phyloP scores from a whole-genome alignment of 73 alveolate species.

The Paramecium sexaurelia region DNA sequence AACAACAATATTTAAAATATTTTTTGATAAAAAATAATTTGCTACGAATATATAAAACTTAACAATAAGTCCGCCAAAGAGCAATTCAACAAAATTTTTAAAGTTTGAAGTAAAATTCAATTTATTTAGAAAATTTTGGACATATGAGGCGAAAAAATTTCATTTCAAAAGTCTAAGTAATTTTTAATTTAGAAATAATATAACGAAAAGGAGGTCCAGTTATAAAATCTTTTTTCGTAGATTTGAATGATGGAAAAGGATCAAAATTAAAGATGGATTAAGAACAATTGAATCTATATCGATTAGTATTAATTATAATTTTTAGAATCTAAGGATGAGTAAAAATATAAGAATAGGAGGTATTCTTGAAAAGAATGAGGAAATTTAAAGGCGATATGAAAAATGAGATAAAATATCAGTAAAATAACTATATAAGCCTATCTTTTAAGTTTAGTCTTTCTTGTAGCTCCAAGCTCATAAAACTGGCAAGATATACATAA shows the following conservation, averaged over 20 bases:
- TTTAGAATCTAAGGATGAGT: slow-evolving; percentile 81
- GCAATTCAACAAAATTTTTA: not conserved
- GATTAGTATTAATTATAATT: slow-evolving; percentile 86
- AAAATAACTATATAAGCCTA: not conserved
- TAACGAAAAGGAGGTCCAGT: slow-evolving; percentile 77
- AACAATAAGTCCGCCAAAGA: too few species aligned
- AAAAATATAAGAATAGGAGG: slow-evolving; percentile 83
- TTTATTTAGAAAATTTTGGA: slow-evolving; percentile 55
- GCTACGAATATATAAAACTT: too few species aligned
- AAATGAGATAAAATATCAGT: slow-evolving; percentile 78
- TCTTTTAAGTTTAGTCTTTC: slow-evolving; percentile 78
- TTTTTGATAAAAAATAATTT: slow-evolving; percentile 28
- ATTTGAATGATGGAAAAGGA: slow-evolving; percentile 82
- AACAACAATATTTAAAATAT: slow-evolving; percentile 20
- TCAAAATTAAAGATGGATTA: slow-evolving; percentile 70
- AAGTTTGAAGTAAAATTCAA: slow-evolving; percentile 36
- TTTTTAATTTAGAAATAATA: slow-evolving; percentile 76
- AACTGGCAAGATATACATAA: slow-evolving; percentile 77
- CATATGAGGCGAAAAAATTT: slow-evolving; percentile 77
- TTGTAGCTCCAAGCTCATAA: slow-evolving; percentile 89
- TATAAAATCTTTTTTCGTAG: slow-evolving; percentile 77
- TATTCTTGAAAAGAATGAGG: slow-evolving; percentile 88
- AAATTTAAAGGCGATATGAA: slow-evolving; percentile 87
- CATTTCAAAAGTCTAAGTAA: slow-evolving; percentile 77
- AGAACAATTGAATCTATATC: slow-evolving; percentile 80